Evolutionary conservation across 306 rosid species (phyloP).

Genomic region (Trifolium dubium): DNA sequence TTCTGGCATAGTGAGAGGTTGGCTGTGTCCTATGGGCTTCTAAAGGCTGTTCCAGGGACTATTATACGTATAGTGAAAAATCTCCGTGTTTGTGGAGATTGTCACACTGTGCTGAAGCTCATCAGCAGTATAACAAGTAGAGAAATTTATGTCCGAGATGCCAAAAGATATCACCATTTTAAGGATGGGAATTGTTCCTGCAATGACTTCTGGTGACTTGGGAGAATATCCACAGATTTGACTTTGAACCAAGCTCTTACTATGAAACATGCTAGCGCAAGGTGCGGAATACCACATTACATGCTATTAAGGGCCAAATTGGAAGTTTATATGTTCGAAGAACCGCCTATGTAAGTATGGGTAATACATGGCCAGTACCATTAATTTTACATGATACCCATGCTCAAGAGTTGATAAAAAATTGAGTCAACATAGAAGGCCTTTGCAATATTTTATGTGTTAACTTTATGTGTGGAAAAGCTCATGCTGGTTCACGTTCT

Average conservation of each 20-base stretch:
- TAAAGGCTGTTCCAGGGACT: constrained; percentile 70
- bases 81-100: constrained; percentile 87
- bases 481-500: constrained; percentile 18
- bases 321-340: constrained; percentile 27
- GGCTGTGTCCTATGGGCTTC: constrained; percentile 83
- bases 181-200: constrained; percentile 79
- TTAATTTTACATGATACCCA: constrained; percentile 7
- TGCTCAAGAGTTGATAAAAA: constrained; percentile 19
- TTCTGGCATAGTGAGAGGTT: constrained; percentile 91
- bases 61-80: constrained; percentile 77
- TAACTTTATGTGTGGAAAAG: constrained; percentile 1
- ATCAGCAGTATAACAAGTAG: constrained; percentile 65
- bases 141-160: constrained; percentile 82
- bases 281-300: constrained; percentile 2
- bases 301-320: constrained; percentile 4
- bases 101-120: constrained; percentile 83
- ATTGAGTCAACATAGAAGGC: neutral
- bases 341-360: constrained; percentile 1
- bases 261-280: constrained; percentile 17
- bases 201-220: constrained; percentile 80
- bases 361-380: constrained; percentile 5
- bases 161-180: constrained; percentile 80
- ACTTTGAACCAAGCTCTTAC: constrained; percentile 3
- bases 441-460: neutral
- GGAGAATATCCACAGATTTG: constrained; percentile 20